These are phyloP conservation scores for Podospora australis DNA, from an alignment of 495 filamentous ascomycete species.

Conservation along the genomic window DNA sequence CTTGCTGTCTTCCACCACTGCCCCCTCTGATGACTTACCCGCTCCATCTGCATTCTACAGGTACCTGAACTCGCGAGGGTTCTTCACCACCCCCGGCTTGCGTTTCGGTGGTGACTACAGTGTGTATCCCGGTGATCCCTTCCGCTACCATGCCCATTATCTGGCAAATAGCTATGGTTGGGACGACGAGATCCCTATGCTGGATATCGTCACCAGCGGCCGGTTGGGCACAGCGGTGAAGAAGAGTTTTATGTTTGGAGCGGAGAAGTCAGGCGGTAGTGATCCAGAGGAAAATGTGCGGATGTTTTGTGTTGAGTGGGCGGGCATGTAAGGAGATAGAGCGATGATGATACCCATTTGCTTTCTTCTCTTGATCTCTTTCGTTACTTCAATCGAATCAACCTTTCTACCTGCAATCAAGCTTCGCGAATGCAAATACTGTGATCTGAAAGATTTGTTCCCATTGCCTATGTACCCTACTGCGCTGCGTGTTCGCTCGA, in stretches of 20 bases:
- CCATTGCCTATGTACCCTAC: too few species aligned
- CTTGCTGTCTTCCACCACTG: constrained; percentile 20
- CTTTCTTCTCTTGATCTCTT: too few species aligned
- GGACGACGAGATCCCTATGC: constrained; percentile 78
- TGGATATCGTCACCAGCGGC: constrained; percentile 79
- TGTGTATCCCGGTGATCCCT: constrained; percentile 89
- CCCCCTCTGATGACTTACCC: constrained; percentile 27
- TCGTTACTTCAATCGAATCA: too few species aligned
- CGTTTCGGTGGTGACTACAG: constrained; percentile 92
- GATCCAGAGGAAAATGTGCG: constrained; percentile 13
- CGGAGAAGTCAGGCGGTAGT: constrained; percentile 20
- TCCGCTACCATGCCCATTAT: constrained; percentile 94
- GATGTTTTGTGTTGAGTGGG: constrained; percentile 33
- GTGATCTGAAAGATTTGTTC: too few species aligned
- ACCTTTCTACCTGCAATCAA: constrained; percentile 36
- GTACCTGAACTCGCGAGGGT: constrained; percentile 70
- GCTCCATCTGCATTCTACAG: constrained; percentile 57
- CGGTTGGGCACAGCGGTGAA: constrained; percentile 90
- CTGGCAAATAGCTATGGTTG: constrained; percentile 69
- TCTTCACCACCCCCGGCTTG: constrained; percentile 84
- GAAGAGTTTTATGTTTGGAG: constrained; percentile 87
- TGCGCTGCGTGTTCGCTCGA: too few species aligned
- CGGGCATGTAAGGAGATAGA: constrained; percentile 23
- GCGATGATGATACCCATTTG: background rate
- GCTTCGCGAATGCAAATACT: too few species aligned